phyloP scores from a whole-genome alignment of 371 early-diverging fungal species.

The Mucor circinelloides region DNA sequence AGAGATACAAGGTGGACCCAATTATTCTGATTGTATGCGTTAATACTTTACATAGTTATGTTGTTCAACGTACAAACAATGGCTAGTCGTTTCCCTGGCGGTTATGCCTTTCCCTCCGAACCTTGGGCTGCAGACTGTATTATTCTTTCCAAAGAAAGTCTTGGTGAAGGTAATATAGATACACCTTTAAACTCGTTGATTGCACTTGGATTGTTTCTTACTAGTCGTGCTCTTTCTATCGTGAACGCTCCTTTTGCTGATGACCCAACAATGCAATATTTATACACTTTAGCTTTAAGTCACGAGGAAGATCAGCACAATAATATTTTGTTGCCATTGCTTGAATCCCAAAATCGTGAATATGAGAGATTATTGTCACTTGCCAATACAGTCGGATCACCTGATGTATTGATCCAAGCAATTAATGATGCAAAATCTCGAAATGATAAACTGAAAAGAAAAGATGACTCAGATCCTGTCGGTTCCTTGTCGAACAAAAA shows the following conservation, averaged over 20 bases:
- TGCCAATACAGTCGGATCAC: conserved; percentile 7
- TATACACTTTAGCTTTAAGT: too few species aligned
- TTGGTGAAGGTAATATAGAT: background rate
- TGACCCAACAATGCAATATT: too few species aligned
- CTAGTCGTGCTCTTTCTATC: too few species aligned
- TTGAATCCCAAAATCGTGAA: conserved; percentile 5
- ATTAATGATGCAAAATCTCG: background rate
- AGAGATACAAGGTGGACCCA: conserved; percentile 7
- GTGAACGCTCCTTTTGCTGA: too few species aligned
- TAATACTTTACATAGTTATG: conserved; percentile 4
- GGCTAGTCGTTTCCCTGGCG: conserved; percentile 5
- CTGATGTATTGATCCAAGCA: conserved; percentile 9
- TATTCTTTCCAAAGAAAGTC: conserved; percentile 14
- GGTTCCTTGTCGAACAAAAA: background rate
- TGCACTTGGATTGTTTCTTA: too few species aligned
- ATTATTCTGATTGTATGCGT: conserved; percentile 15
- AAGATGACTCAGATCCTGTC: background rate
- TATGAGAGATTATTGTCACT: conserved; percentile 6
- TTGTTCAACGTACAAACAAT: conserved; percentile 5
- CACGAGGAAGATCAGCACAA: too few species aligned
- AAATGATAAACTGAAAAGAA: conserved; percentile 5
- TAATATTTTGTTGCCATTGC: too few species aligned
- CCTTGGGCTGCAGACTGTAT: conserved; percentile 14
- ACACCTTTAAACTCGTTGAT: too few species aligned
- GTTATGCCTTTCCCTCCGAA: conserved; percentile 8